phyloP scores from a whole-genome alignment of 768 basidiomycete genomes.

The Astraeus odoratus region DNA sequence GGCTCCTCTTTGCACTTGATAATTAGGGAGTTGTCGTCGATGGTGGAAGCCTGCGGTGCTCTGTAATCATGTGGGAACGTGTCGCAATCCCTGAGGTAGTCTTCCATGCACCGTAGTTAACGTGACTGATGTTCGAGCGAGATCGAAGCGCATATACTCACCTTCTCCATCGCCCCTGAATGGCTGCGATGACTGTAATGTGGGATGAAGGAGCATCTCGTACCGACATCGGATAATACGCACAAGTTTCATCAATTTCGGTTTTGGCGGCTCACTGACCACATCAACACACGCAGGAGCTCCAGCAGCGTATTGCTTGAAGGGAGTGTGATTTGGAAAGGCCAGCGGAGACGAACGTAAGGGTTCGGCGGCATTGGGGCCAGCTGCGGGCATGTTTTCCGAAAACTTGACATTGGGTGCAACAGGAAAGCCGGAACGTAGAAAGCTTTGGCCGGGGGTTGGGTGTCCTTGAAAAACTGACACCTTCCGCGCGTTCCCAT shows the following conservation, averaged over 20 bases:
- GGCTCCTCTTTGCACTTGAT: conserved; percentile 5
- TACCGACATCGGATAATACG: no score
- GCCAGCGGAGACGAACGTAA: conserved; percentile 6
- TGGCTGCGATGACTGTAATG: conserved; percentile 1
- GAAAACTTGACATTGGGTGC: conserved; percentile 4
- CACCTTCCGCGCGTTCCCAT: conserved; percentile 8
- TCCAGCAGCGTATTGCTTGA: conserved; percentile 9
- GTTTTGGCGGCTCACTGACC: conserved; percentile 3
- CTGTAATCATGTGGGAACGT: conserved; percentile 1
- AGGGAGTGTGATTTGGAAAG: conserved; percentile 9
- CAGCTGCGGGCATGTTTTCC: conserved; percentile 4
- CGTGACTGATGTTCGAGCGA: not conserved
- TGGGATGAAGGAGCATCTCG: not conserved
- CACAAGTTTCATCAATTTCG: no score
- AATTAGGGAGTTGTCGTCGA: conserved; percentile 6
- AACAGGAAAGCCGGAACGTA: conserved; percentile 7
- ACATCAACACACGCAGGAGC: conserved; percentile 4
- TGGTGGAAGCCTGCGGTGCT: not conserved
- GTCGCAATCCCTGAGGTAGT: conserved; percentile 8
- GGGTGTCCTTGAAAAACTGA: conserved; percentile 1
- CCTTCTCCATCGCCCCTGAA: conserved; percentile 12
- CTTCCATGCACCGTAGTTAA: not conserved
- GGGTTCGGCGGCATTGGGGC: conserved; percentile 5
- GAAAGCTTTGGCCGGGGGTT: conserved; percentile 5
- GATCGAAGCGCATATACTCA: conserved; percentile 16